phyloP scores from a whole-genome alignment of 2,329 filamentous ascomycete genomes.

The Ploettnerulaceae sp. region DNA sequence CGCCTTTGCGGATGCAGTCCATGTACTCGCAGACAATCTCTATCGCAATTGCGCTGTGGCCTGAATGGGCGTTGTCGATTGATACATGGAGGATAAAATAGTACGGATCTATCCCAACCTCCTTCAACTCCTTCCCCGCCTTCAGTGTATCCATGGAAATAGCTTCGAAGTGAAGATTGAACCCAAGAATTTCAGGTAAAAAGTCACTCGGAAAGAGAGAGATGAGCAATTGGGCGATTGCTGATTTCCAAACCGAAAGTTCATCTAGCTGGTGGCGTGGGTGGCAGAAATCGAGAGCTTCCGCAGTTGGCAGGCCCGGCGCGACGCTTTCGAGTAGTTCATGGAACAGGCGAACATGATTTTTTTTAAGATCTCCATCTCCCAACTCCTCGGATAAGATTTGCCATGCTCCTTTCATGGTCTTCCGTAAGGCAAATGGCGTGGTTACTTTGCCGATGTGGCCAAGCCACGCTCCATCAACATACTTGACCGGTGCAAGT shows the following conservation, averaged over 20 bases:
- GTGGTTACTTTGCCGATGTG: constrained; percentile 42
- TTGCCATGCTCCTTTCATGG: constrained; percentile 44
- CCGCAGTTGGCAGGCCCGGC: constrained; percentile 20
- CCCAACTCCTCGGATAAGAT: constrained; percentile 47
- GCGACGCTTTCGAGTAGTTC: constrained; percentile 32
- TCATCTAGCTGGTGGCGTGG: constrained; percentile 15
- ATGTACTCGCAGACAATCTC: constrained; percentile 38
- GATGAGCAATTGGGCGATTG: constrained; percentile 42
- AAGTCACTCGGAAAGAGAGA: constrained; percentile 46
- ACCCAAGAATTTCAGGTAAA: constrained; percentile 46
- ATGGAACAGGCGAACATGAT: constrained; percentile 39
- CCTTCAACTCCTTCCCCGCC: constrained; percentile 40
- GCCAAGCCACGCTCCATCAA: constrained; percentile 47
- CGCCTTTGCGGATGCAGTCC: constrained; percentile 24
- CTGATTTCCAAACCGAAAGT: constrained; percentile 38
- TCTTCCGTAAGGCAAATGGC: constrained; percentile 37
- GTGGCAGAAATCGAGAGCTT: constrained; percentile 18
- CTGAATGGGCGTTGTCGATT: constrained; percentile 46
- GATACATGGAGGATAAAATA: constrained; percentile 48
- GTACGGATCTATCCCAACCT: constrained; percentile 40
- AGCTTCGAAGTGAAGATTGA: constrained; percentile 46
- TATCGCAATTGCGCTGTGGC: constrained; percentile 45
- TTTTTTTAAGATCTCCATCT: constrained; percentile 42
- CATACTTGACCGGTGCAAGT: constrained; percentile 41
- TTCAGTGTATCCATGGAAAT: constrained; percentile 39